Percentiles rank a stretch among this genome's conserved stretches.
These are phyloP conservation scores for Gleditsia sinensis DNA, from an alignment of 306 rosid genomes.

Conservation along the genomic window DNA sequence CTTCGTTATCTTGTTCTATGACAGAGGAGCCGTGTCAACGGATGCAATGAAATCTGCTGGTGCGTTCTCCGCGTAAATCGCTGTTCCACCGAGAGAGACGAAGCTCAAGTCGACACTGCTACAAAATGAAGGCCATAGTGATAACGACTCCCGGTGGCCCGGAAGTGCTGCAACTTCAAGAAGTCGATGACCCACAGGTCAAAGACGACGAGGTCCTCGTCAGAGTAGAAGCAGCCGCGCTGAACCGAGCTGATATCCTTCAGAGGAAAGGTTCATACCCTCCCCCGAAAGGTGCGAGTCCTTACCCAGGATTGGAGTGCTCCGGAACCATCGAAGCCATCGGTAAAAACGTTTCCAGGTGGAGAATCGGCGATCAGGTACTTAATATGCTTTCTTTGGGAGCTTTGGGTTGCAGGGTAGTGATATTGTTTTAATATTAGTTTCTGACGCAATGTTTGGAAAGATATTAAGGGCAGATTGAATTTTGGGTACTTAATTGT, in stretches of 20 bases:
- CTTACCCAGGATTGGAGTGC: conserved; percentile 79
- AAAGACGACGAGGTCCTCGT: conserved; percentile 74
- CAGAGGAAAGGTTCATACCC: conserved; percentile 79
- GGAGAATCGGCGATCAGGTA: conserved; percentile 92
- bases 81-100: not conserved
- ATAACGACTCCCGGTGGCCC: conserved; percentile 73
- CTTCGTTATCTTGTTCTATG: no score
- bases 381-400: not conserved
- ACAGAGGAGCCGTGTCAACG: no score
- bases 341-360: conserved; percentile 63
- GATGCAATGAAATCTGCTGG: no score
- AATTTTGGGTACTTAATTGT: not conserved
- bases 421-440: not conserved
- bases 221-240: conserved; percentile 71
- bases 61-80: no score
- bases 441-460: not conserved
- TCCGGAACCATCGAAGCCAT: conserved; percentile 73
- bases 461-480: not conserved
- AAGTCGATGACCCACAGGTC: conserved; percentile 72
- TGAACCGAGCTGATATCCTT: conserved; percentile 74
- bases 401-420: not conserved
- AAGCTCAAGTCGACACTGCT: not conserved
- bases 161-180: conserved; percentile 67
- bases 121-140: conserved; percentile 77
- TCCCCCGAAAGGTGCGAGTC: conserved; percentile 77